Evolutionary conservation across 352 stramenopile genomes (phyloP).

Genomic region (Phytophthora citricola): DNA sequence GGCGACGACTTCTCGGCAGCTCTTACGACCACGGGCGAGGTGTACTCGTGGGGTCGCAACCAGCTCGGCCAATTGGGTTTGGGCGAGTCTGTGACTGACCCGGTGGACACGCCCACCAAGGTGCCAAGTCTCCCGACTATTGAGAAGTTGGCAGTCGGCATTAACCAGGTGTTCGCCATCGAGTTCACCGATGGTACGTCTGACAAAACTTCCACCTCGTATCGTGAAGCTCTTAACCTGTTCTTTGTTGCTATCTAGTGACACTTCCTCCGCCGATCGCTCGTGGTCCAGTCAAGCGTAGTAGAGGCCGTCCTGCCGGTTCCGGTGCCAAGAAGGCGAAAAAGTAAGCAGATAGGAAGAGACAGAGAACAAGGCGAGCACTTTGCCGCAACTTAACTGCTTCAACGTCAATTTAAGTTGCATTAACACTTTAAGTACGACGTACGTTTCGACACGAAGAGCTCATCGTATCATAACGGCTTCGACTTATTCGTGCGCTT

Average conservation of each 20-base stretch:
- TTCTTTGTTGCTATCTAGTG: slow-evolving; percentile 30
- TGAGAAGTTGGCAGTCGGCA: slow-evolving; percentile 65
- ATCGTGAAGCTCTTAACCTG: neutral
- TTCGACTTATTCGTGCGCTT: neutral
- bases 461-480: slow-evolving; percentile 21
- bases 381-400: slow-evolving; percentile 17
- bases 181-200: slow-evolving; percentile 77
- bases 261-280: slow-evolving; percentile 54
- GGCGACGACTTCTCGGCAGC: slow-evolving; percentile 76
- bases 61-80: slow-evolving; percentile 77
- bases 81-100: slow-evolving; percentile 41
- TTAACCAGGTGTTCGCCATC: slow-evolving; percentile 82
- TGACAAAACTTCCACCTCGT: neutral
- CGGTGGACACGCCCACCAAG: slow-evolving; percentile 58
- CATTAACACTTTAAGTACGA: slow-evolving; percentile 18
- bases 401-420: slow-evolving; percentile 20
- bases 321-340: slow-evolving; percentile 40
- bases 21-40: slow-evolving; percentile 53
- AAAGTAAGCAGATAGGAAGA: slow-evolving; percentile 33
- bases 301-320: slow-evolving; percentile 27
- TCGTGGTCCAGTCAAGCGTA: slow-evolving; percentile 15
- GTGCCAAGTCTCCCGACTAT: slow-evolving; percentile 59
- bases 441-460: slow-evolving; percentile 10
- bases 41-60: slow-evolving; percentile 80
- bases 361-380: neutral